These are phyloP conservation scores for Pleurotus sapidus DNA, from an alignment of 768 basidiomycete genomes.

Conservation along the genomic window DNA sequence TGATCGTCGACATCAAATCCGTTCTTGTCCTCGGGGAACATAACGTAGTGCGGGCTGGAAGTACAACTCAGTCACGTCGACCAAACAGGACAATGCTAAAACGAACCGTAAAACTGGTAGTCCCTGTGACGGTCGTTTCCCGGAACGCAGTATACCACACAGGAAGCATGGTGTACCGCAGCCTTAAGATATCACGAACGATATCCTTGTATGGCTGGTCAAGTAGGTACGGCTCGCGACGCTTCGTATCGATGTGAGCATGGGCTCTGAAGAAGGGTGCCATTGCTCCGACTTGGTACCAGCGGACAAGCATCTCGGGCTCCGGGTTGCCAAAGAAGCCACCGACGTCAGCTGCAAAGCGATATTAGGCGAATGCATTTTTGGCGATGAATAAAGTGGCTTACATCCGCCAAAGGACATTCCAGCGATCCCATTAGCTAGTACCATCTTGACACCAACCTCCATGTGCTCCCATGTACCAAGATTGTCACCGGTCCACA, in stretches of 20 bases:
- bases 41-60: constrained; percentile 87
- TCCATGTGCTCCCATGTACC: constrained; percentile 98
- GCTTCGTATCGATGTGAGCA: constrained; percentile 96
- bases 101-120: constrained; percentile 78
- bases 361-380: constrained; percentile 4
- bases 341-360: constrained; percentile 83
- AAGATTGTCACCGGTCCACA: constrained; percentile 99
- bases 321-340: constrained; percentile 98
- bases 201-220: constrained; percentile 88
- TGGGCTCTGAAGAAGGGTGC: constrained; percentile 98
- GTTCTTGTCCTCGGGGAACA: constrained; percentile 84
- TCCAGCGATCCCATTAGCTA: constrained; percentile 85
- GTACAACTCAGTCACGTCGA: background rate
- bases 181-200: constrained; percentile 70
- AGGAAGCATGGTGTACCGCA: constrained; percentile 85
- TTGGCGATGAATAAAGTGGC: constrained; percentile 24
- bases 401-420: constrained; percentile 90
- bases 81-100: background rate
- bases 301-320: constrained; percentile 91
- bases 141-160: constrained; percentile 98
- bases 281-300: constrained; percentile 96
- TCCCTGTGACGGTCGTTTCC: constrained; percentile 79
- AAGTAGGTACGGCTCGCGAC: constrained; percentile 91
- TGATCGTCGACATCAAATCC: constrained; percentile 95
- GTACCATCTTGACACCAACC: constrained; percentile 90